Evolutionary conservation across 2,329 filamentous ascomycete species (phyloP).

Genomic region (Fusarium subglutinans): DNA sequence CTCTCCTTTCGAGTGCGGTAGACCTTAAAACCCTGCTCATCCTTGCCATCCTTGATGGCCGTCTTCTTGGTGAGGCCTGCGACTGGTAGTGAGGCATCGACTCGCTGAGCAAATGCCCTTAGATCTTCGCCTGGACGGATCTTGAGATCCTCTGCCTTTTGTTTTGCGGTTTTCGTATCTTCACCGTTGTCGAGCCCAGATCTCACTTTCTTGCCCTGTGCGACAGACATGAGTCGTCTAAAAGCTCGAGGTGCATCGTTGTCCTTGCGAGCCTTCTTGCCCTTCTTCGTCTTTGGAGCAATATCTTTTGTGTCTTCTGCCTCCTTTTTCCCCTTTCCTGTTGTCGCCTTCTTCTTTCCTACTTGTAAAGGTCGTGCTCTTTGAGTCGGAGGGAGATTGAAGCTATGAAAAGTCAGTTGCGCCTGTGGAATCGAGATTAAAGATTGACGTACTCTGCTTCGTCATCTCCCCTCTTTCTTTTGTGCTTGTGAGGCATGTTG

Average conservation of each 20-base stretch:
- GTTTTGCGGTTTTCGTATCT: conserved; percentile 36
- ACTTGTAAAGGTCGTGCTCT: conserved; percentile 62
- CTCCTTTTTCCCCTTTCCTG: conserved; percentile 21
- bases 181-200: conserved; percentile 78
- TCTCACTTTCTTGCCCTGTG: conserved; percentile 66
- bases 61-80: conserved; percentile 73
- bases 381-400: conserved; percentile 60
- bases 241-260: conserved; percentile 93
- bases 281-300: conserved; percentile 51
- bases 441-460: conserved; percentile 33
- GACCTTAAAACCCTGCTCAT: conserved; percentile 71
- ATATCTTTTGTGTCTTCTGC: conserved; percentile 13
- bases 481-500: conserved; percentile 88
- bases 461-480: conserved; percentile 67
- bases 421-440: not conserved
- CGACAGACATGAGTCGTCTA: conserved; percentile 81
- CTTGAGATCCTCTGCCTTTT: conserved; percentile 58
- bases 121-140: conserved; percentile 87
- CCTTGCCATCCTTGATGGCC: conserved; percentile 65
- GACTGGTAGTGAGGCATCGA: conserved; percentile 85
- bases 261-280: conserved; percentile 57
- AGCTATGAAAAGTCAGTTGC: conserved; percentile 49
- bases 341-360: conserved; percentile 46
- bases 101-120: conserved; percentile 81
- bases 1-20: conserved; percentile 84